These are phyloP conservation scores for Pterocarpus macrocarpus DNA, from an alignment of 306 rosid genomes.

Conservation along the genomic window DNA sequence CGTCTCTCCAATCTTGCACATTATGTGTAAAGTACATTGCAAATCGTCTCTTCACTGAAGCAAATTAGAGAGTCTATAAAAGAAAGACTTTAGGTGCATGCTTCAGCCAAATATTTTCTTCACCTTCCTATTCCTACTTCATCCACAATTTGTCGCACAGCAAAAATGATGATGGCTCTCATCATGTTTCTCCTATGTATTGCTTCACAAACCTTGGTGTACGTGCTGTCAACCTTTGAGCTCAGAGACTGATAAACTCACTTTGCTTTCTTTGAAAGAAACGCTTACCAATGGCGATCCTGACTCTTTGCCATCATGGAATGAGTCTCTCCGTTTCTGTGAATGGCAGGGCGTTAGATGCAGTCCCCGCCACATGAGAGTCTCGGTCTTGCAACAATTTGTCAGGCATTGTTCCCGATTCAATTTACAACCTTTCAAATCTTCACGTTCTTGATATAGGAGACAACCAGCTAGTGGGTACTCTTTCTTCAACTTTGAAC, in stretches of 20 bases:
- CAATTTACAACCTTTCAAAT: background rate
- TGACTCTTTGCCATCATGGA: conserved; percentile 51
- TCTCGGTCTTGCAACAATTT: conserved; percentile 2
- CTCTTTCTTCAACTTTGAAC: background rate
- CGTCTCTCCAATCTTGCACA: too few relatives aligned
- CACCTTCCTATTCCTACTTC: too few relatives aligned
- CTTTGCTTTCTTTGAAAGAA: conserved; percentile 40
- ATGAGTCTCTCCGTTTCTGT: conserved; percentile 41
- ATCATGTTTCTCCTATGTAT: conserved; percentile 14
- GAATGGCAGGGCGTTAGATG: conserved; percentile 46
- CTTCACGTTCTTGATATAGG: background rate
- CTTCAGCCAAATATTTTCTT: too few relatives aligned
- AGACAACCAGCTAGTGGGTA: background rate
- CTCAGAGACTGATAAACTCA: conserved; percentile 38
- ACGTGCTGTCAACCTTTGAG: background rate
- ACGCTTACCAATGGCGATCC: conserved; percentile 38
- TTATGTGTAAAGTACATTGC: too few relatives aligned
- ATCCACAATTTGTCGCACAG: too few relatives aligned
- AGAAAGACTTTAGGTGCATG: too few relatives aligned
- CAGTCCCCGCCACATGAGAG: conserved; percentile 29
- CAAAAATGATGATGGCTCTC: background rate
- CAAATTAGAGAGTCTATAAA: too few relatives aligned
- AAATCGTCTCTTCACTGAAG: too few relatives aligned
- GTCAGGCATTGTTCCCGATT: background rate
- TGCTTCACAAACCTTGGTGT: background rate